Evolutionary conservation across 169 alveolate species (phyloP), one percentile per base, ranked within the genome.

Genomic region (Besnoitia besnoiti): DNA sequence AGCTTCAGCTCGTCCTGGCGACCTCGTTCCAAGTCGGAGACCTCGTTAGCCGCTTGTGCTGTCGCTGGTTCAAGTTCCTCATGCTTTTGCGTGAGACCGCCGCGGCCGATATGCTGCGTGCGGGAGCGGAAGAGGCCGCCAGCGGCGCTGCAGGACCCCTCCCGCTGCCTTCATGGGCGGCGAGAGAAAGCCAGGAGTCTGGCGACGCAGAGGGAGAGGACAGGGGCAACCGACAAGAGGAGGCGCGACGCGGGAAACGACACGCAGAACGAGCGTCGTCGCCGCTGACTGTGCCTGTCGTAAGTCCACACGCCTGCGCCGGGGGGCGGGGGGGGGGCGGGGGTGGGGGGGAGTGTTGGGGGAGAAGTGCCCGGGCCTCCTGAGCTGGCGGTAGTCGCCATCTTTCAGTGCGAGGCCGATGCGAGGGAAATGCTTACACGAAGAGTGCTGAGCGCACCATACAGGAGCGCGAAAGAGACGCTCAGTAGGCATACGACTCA

Each of bases 1-100:
- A 73, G 33, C 84, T 73, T 73, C 84, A 73, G 1, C 84, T 73
- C 7, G 19, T 39, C 16, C 84, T 73, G 42, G 84, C 84, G 19
- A 37, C 84, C 33, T 73, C 46, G 46, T 73, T 73, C 33, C 84
- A 73, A 73, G 84, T 33, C 16, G 84, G 84, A 8, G 84, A 73
- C 46, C 84, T 73, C 27, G 46, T 73, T 44, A 37, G 49, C 33
- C 84, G 84, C 27, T 30, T 73, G 24, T 37, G 24, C 49, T 16
- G 46, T 10, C 24, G 84, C 46, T 73, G 84, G 84, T 73, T 73
- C 73, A 55, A 55, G 73, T 55, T 27, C 27, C 30, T 12, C 27
- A 12, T 55, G 42, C 84, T 73, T 16, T 27, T 5, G 42, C 24
- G 30, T 73, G 84, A 73, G 19, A 73, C 84, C 40, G 42, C 84